A percentile compares a stretch with the other conserved stretches of the same genome.
Evolutionary conservation across 306 rosid genomes (phyloP).

Genomic region (Medicago lupulina): DNA sequence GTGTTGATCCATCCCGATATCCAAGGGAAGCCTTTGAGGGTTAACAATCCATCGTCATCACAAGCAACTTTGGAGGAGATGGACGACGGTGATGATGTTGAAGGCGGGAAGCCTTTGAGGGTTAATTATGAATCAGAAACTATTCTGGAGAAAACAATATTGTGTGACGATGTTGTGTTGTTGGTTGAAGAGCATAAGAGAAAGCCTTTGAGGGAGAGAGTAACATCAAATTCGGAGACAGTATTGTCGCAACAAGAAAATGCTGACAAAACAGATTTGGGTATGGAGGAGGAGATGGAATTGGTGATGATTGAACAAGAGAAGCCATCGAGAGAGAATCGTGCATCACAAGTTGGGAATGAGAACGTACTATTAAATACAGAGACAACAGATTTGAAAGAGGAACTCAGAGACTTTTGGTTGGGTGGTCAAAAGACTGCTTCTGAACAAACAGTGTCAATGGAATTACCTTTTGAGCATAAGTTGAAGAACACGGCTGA

Average conservation of each 20-base stretch:
- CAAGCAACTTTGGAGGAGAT: constrained; percentile 17
- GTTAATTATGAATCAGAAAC: constrained; percentile 44
- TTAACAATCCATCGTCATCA: neutral
- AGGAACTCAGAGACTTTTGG: constrained; percentile 15
- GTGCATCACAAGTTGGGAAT: neutral
- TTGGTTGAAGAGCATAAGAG: constrained; percentile 30
- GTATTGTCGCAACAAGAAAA: neutral
- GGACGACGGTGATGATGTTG: neutral
- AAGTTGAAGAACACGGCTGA: neutral
- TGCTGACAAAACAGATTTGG: constrained; percentile 3
- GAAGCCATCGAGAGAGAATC: constrained; percentile 58
- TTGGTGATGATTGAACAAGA: constrained; percentile 26
- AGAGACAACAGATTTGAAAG: neutral
- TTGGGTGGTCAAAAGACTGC: constrained; percentile 43
- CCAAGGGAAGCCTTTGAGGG: constrained; percentile 27
- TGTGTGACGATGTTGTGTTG: neutral
- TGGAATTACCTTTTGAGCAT: constrained; percentile 17
- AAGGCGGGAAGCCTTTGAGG: constrained; percentile 72
- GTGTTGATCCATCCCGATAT: constrained; percentile 20
- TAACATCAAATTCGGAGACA: constrained; percentile 15
- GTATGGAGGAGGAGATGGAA: neutral
- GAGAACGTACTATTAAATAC: neutral
- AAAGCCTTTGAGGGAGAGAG: constrained; percentile 63
- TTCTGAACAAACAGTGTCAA: constrained; percentile 25
- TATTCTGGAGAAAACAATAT: neutral